Evolutionary conservation across 2,329 filamentous ascomycete species (phyloP), one percentile per base, ranked within the genome.

Genomic region (Dothistroma pini): DNA sequence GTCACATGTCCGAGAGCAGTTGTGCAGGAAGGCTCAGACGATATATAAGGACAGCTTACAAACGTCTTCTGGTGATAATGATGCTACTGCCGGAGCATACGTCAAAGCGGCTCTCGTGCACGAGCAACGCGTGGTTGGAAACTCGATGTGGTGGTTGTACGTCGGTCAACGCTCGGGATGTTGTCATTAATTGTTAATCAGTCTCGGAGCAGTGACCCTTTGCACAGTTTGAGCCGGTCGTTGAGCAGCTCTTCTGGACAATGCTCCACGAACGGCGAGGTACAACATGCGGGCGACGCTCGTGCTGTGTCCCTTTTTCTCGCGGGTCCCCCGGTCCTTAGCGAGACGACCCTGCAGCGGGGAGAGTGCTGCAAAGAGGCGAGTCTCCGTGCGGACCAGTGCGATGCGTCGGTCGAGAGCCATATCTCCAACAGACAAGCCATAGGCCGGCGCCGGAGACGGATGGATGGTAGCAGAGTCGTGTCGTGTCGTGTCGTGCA

Each of bases 301-400:
- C 44, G 49, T 57, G 54, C 49, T 52, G 48, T 58, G 31, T 47
- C 35, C n/a, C 29, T 53, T 58, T 58, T 19, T 29, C 48, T 25
- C 25, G 48, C 48, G 9, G 21, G n/a, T 50, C 5, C 8, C 8
- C 7, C 47, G 2, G 12, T 1, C 11, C 48, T 51, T n/a, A 14
- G 21, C 12, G 57, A 48, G 22, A 56, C 35, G 32, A 44, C 57
- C 59, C 59, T 57, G 58, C 57, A 54, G 60, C 62, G 62, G 62
- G 32, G 31, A 41, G 35, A 38, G 29, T 54, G 34, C 62, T 62
- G 38, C 49, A 58, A 58, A 57, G 34, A 58, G 59, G 35, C 49
- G 29, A 31, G 22, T 21, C 51, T 58, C 51, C 59, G 62, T 38
- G 16, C 21, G 49, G 38, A 19, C 22, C 32, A 48, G 44, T 29